Base-by-base conservation (phyloP, 2,329 filamentous ascomycete genomes). In the Aschersonia sp. region DNA sequence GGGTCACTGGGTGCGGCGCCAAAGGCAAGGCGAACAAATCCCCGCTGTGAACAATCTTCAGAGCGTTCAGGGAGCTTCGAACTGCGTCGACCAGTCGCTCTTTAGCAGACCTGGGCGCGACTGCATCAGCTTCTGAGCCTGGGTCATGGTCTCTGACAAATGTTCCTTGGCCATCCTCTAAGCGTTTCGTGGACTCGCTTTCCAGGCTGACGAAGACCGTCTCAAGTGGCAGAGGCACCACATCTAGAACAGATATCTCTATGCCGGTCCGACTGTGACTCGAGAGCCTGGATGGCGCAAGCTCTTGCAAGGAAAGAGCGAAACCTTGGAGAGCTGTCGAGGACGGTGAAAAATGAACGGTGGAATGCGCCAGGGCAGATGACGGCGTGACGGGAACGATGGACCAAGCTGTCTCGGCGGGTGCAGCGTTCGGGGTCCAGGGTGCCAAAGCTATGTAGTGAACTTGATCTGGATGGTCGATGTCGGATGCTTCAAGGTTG, bases 151-250 rank as follows among this genome's bases (percentile, higher is more conserved):
- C 75, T 53, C 80, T 78, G 53, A 84, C 88, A 62, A 94, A 94
- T 45, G 79, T 88, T 45, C 78, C 84, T 61, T 94, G 85, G 44
- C 89, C 82, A 60, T 89, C 82, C 58, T 95, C 86, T 43, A 94
- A 69, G 57, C 85, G 82, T 54, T 81, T 80, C 41, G 92, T 77
- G 5, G 91, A 74, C 49, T 92, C 83, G 45, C 80, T 84, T 59
- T 96, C 89, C 5, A 96, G 72, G 45, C 78, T 88, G 50, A 97
- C 86, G 60, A 88, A 95, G 12, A 97, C 77, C 0, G 85, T 87
- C 51, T 96, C 87, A 30, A 97, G 69, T 2, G 82, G 75, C 30
- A 97, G 66, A 2, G 91, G 85, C 6, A 82, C 75, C 5, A 92
- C 85, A 60, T 94, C 85, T 50, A 94, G 71, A 30, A 94, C 75